Base-by-base conservation (phyloP, 305 asterid species). In the Solanum hybrid region DNA sequence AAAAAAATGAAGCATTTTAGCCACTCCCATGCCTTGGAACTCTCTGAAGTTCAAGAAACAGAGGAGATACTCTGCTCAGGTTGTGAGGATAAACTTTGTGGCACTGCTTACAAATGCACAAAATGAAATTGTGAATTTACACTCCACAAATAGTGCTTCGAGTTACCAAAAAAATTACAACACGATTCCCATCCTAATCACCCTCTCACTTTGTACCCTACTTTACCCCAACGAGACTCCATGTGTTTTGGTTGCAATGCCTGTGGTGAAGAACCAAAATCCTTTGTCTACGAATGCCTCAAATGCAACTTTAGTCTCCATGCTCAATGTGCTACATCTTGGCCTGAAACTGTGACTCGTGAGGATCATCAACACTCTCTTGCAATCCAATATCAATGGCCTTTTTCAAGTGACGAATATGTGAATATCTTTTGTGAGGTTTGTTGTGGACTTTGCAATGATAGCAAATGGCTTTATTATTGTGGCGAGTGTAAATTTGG, bases 121-220 rank as follows among this genome's bases (percentile, higher is more conserved):
- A 42, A 16, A 16, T 1, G 39, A 4, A 26, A 69, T 13, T 91
- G 90, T 83, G 77, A 86, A 6, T 91, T 89, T 82, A 34, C 34
- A 71, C 83, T 91, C 20, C 91, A 91, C 89, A 71, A 86, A 79
- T 89, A 40, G 61, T 91, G 91, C 42, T 86, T 86, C 16, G 91
- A 91, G 9, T 86, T 89, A 8, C 92, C 92, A 78, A 79, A 22
- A 74, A 37, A 51, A 11, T 4, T 64, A n/a, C 76, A 39, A 7
- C 35, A 22, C n/a, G 18, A 64, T 29, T 28, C 91, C 9, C 92
- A 90, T 78, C 87, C 76, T 9, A 33, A 85, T 4, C 92, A 91
- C 29, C 31, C 88, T 71, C 92, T 91, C 12, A 80, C 57, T 82
- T 88, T 89, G 35, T 77, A 78, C 88, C 87, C 83, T 37, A 81